These are phyloP conservation scores for Cryptococcus sp. DNA, from an alignment of 1,284 basidiomycete genomes.

Conservation along the genomic window DNA sequence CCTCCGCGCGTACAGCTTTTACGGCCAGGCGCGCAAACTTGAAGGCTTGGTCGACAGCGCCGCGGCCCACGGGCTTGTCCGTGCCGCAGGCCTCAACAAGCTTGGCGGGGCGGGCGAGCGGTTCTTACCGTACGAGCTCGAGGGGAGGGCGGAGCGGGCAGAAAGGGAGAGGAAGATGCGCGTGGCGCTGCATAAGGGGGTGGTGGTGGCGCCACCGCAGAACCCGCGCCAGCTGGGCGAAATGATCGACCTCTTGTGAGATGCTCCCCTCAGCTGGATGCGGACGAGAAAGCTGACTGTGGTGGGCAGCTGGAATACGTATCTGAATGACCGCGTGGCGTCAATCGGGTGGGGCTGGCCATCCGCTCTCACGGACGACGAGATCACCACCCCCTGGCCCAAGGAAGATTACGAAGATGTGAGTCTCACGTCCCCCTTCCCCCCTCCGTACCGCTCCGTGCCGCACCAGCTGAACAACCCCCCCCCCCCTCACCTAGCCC, in stretches of 20 bases:
- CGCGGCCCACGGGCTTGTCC: conserved; percentile 20
- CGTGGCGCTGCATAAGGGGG: conserved; percentile 24
- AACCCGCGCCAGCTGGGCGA: conserved; percentile 29
- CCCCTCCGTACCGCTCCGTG: background rate
- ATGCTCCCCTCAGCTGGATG: background rate
- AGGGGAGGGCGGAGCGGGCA: conserved; percentile 10
- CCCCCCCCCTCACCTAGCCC: conserved; percentile 1
- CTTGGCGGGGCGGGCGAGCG: conserved; percentile 28
- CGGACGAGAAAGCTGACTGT: background rate
- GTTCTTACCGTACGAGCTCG: conserved; percentile 9
- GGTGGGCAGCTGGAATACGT: conserved; percentile 38
- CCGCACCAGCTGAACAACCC: too few species aligned
- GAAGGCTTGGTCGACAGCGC: conserved; percentile 40
- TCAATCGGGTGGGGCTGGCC: conserved; percentile 28
- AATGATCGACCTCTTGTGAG: conserved; percentile 44
- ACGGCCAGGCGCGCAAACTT: conserved; percentile 30
- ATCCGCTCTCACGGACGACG: conserved; percentile 29
- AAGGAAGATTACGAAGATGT: conserved; percentile 32
- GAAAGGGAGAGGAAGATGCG: conserved; percentile 22
- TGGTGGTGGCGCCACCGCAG: conserved; percentile 22
- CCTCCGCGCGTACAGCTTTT: conserved; percentile 24
- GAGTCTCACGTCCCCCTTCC: conserved; percentile 10
- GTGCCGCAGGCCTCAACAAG: conserved; percentile 35
- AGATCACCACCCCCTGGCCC: conserved; percentile 47
- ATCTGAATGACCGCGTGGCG: conserved; percentile 22